Conservation (phyloP, 257 asterid genomes). For the Solanum dulcamara region DNA sequence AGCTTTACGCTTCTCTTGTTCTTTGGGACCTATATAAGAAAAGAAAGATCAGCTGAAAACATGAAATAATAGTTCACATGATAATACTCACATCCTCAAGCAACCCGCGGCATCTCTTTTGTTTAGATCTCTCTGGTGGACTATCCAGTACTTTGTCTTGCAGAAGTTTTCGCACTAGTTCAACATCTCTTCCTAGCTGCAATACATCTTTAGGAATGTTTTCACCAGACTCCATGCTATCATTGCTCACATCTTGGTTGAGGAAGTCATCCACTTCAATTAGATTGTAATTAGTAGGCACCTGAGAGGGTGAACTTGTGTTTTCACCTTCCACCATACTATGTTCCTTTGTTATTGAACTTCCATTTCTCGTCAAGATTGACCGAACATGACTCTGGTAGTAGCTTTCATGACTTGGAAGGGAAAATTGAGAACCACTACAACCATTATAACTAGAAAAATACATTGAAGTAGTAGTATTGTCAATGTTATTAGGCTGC, state of each 20-base stretch:
- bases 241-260: slow-evolving; percentile 32
- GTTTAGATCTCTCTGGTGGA: slow-evolving; percentile 22
- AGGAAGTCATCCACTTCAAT: slow-evolving; percentile 24
- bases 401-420: slow-evolving; percentile 14
- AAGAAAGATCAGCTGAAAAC: background rate
- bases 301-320: background rate
- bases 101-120: slow-evolving; percentile 27
- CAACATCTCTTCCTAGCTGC: background rate
- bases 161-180: background rate
- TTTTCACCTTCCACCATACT: slow-evolving; percentile 1
- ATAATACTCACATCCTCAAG: slow-evolving; percentile 16
- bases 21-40: slow-evolving; percentile 20
- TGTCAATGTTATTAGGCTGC: background rate
- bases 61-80: background rate
- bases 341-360: slow-evolving; percentile 15
- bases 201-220: slow-evolving; percentile 2
- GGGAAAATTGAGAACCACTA: slow-evolving; percentile 8
- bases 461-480: background rate
- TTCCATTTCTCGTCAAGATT: background rate
- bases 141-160: slow-evolving; percentile 8
- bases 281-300: background rate
- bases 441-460: slow-evolving; percentile 13
- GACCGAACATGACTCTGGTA: background rate
- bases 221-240: slow-evolving; percentile 14
- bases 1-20: slow-evolving; percentile 12